A percentile compares a stretch with the other conserved stretches of the same genome.
Conservation (phyloP, 805 yeast genomes). For the Candida parachauliodes region DNA sequence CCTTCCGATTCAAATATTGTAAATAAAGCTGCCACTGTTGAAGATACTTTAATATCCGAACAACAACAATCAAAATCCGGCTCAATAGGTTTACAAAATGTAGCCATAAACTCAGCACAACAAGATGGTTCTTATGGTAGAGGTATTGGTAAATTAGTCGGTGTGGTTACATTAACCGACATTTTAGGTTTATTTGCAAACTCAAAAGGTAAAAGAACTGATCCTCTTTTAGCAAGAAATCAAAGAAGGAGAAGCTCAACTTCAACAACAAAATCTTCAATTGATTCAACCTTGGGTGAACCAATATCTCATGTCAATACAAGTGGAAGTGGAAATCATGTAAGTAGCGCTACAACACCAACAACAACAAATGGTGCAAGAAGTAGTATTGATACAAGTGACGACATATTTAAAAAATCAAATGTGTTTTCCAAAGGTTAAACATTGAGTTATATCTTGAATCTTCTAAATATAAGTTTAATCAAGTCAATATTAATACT, state of each 20-base stretch:
- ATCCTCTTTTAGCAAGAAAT: constrained; percentile 84
- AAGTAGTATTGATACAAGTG: neutral
- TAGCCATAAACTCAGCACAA: constrained; percentile 1
- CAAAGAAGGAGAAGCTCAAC: constrained; percentile 70
- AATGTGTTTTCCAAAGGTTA: constrained; percentile 14
- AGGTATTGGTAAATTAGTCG: constrained; percentile 77
- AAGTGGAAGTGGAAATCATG: neutral
- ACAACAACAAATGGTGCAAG: neutral
- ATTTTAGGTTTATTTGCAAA: constrained; percentile 77
- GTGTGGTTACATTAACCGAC: constrained; percentile 91
- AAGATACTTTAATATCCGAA: constrained; percentile 12
- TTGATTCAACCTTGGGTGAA: constrained; percentile 8
- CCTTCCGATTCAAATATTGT: neutral
- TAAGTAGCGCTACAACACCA: neutral
- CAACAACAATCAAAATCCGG: constrained; percentile 1
- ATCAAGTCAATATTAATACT: no score
- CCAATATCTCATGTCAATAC: constrained; percentile 2
- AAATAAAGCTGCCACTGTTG: constrained; percentile 11
- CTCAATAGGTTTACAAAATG: constrained; percentile 10
- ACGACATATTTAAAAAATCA: constrained; percentile 7
- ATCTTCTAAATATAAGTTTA: no score
- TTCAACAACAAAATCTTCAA: constrained; percentile 20
- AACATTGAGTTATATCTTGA: no score
- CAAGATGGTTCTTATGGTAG: constrained; percentile 25
- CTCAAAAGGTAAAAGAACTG: constrained; percentile 60